These are phyloP conservation scores for Rubia occidens DNA, from an alignment of 305 asterid genomes.

Conservation along the genomic window DNA sequence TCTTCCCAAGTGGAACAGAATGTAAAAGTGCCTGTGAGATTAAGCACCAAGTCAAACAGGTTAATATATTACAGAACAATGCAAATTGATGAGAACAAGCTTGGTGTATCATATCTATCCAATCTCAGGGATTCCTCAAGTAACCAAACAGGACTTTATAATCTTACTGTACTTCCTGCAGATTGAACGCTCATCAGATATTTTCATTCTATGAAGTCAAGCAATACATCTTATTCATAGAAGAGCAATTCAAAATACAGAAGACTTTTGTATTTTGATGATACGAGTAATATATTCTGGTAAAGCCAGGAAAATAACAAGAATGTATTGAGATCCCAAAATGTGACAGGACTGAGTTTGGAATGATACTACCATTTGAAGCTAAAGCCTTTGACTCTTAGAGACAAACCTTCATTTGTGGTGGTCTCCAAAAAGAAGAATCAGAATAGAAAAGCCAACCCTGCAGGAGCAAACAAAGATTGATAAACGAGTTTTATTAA, in stretches of 20 bases:
- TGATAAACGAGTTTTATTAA: not conserved
- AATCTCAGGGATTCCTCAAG: not conserved
- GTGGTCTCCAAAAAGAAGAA: constrained; percentile 89
- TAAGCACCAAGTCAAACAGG: constrained; percentile 13
- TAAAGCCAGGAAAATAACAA: not conserved
- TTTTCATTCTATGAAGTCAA: not conserved
- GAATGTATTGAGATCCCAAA: not conserved
- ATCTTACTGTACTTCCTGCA: not conserved
- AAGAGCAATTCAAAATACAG: not conserved
- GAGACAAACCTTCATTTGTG: constrained; percentile 76
- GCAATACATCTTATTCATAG: not conserved
- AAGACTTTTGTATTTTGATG: not conserved
- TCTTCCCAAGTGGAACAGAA: constrained; percentile 96
- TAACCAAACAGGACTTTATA: not conserved
- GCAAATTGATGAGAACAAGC: not conserved
- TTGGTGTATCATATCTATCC: not conserved
- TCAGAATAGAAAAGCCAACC: constrained; percentile 98
- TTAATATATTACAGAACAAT: not conserved
- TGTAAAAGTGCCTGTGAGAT: constrained; percentile 85
- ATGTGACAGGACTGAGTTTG: not conserved
- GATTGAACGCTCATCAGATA: not conserved
- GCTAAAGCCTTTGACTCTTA: constrained; percentile 3
- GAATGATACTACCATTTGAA: not conserved
- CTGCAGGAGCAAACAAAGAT: constrained; percentile 31
- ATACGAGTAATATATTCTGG: not conserved